These are phyloP conservation scores for Cercospora citrullina DNA, from an alignment of 2,329 filamentous ascomycete genomes.

Conservation along the genomic window DNA sequence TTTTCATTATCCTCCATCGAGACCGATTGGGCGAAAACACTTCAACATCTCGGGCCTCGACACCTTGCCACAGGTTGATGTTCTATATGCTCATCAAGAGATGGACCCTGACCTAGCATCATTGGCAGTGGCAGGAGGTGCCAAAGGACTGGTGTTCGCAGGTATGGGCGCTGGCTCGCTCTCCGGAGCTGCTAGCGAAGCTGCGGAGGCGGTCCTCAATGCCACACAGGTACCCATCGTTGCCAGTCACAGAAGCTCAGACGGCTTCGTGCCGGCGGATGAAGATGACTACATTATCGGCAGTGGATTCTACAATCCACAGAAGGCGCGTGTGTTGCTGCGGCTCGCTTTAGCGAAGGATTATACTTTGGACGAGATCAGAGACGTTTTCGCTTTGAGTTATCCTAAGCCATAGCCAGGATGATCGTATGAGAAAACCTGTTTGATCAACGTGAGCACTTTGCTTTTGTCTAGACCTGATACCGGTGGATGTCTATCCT, in stretches of 20 bases:
- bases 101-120: conserved; percentile 48
- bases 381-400: conserved; percentile 32
- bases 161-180: conserved; percentile 58
- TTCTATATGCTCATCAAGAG: conserved; percentile 58
- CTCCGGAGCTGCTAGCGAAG: conserved; percentile 43
- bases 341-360: conserved; percentile 40
- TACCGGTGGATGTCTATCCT: neutral
- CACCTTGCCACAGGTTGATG: conserved; percentile 56
- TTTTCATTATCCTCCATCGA: conserved; percentile 59
- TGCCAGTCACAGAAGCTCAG: conserved; percentile 53
- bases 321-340: conserved; percentile 57
- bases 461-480: neutral
- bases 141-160: conserved; percentile 57
- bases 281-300: conserved; percentile 41
- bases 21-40: conserved; percentile 50
- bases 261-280: conserved; percentile 52
- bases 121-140: conserved; percentile 52
- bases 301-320: conserved; percentile 57
- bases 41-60: conserved; percentile 44
- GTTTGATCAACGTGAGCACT: neutral
- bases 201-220: conserved; percentile 48
- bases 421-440: neutral
- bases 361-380: conserved; percentile 48
- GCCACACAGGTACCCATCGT: conserved; percentile 53
- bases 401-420: conserved; percentile 15